Evolutionary conservation across 169 alveolate genomes (phyloP).

Genomic region (Plasmodium reichenowi): DNA sequence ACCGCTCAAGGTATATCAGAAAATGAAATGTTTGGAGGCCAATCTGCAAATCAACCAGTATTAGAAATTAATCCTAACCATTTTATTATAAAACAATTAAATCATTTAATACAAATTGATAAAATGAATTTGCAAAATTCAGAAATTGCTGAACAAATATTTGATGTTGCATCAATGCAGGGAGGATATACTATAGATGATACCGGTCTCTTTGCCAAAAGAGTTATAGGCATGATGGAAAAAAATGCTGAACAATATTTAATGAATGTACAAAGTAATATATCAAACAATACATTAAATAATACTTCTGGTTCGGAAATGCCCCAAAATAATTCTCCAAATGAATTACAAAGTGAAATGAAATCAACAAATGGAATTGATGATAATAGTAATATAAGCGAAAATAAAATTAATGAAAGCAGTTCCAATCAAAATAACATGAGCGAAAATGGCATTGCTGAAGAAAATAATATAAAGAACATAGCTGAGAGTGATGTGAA

Average conservation of each 20-base stretch:
- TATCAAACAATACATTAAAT: conserved; percentile 6
- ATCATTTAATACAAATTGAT: conserved; percentile 84
- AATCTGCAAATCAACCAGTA: conserved; percentile 93
- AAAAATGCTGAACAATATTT: conserved; percentile 82
- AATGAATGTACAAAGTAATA: conserved; percentile 53
- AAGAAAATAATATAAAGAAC: not conserved
- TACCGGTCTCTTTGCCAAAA: conserved; percentile 86
- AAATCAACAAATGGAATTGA: no score
- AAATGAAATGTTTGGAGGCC: conserved; percentile 87
- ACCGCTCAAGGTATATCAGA: conserved; percentile 94
- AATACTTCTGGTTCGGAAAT: not conserved
- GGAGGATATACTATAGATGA: conserved; percentile 90
- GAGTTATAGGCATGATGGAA: conserved; percentile 86
- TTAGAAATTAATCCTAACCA: conserved; percentile 96
- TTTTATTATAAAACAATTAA: conserved; percentile 92
- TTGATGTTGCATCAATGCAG: conserved; percentile 87
- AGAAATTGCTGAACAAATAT: conserved; percentile 85
- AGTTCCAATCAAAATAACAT: not conserved
- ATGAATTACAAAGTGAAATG: not conserved
- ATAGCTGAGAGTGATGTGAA: conserved; percentile 3
- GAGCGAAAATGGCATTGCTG: not conserved
- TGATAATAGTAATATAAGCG: not conserved
- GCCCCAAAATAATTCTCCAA: conserved; percentile 14
- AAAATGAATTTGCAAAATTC: conserved; percentile 79
- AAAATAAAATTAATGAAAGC: not conserved